phyloP scores from a whole-genome alignment of 75 land plant genomes.

The Cupressus sempervirens region DNA sequence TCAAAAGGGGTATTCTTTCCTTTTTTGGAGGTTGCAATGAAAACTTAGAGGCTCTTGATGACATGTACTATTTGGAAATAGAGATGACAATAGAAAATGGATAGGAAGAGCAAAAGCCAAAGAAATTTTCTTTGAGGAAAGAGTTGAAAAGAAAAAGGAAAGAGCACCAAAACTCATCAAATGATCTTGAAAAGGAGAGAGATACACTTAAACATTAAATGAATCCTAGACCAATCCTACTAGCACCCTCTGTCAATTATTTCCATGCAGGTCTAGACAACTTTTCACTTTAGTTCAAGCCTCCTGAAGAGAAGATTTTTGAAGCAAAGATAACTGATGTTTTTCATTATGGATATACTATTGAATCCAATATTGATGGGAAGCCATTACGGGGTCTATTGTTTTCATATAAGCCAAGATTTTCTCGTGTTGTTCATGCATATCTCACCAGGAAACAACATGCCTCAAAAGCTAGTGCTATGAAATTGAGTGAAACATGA shows the following conservation, averaged over 20 bases:
- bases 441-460: slow-evolving; percentile 21
- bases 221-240: slow-evolving; percentile 14
- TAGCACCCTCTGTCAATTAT: slow-evolving; percentile 7
- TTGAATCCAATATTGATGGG: slow-evolving; percentile 86
- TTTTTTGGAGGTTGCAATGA: slow-evolving; percentile 91
- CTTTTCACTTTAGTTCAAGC: slow-evolving; percentile 22
- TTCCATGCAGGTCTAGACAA: slow-evolving; percentile 34
- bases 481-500: background rate
- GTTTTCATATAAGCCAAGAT: slow-evolving; percentile 59
- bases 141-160: slow-evolving; percentile 82
- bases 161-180: slow-evolving; percentile 29
- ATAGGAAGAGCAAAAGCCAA: slow-evolving; percentile 43
- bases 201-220: slow-evolving; percentile 17
- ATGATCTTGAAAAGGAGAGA: slow-evolving; percentile 22
- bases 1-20: slow-evolving; percentile 49
- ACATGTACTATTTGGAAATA: slow-evolving; percentile 85
- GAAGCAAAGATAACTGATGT: slow-evolving; percentile 70
- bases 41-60: slow-evolving; percentile 88
- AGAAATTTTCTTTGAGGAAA: slow-evolving; percentile 66
- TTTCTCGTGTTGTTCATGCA: slow-evolving; percentile 27
- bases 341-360: slow-evolving; percentile 59
- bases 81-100: slow-evolving; percentile 49
- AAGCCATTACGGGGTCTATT: slow-evolving; percentile 78
- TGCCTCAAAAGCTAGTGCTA: slow-evolving; percentile 8
- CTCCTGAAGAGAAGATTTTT: slow-evolving; percentile 54